These are phyloP conservation scores for Eucalyptus polybractea DNA, from an alignment of 345 rosid genomes.

Conservation along the genomic window DNA sequence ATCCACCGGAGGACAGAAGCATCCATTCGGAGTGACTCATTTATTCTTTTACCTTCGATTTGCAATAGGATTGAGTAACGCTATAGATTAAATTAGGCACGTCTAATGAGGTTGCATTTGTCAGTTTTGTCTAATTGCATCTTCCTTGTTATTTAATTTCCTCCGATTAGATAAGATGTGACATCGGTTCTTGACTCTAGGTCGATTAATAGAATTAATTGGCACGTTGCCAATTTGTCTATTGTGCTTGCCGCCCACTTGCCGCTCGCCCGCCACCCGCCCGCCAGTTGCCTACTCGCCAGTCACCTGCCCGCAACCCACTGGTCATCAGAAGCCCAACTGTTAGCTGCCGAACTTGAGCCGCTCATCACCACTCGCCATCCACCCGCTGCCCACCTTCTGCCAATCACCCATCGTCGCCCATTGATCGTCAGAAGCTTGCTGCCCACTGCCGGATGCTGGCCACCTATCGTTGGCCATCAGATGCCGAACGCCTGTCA, in stretches of 20 bases:
- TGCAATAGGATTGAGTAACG: background rate
- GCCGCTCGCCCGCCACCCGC: too few relatives aligned
- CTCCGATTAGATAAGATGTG: too few relatives aligned
- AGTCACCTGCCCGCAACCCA: too few relatives aligned
- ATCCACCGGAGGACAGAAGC: background rate
- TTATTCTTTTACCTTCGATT: background rate
- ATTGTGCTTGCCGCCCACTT: too few relatives aligned
- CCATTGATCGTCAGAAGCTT: fast-evolving
- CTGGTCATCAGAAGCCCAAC: too few relatives aligned
- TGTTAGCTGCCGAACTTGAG: fast-evolving
- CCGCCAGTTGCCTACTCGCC: fast-evolving
- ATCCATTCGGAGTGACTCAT: background rate
- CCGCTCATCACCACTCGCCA: too few relatives aligned
- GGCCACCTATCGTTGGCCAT: fast-evolving
- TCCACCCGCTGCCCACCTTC: fast-evolving
- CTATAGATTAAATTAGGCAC: background rate
- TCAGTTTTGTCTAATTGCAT: background rate
- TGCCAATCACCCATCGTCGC: too few relatives aligned
- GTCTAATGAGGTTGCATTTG: background rate
- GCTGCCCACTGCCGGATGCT: fast-evolving
- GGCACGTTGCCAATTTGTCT: too few relatives aligned
- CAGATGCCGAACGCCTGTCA: too few relatives aligned
- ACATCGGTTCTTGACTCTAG: too few relatives aligned
- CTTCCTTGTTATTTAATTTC: background rate
- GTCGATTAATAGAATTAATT: too few relatives aligned